Base-by-base conservation (phyloP, 2,329 filamentous ascomycete genomes). In the Ophiosphaerella korrae region DNA sequence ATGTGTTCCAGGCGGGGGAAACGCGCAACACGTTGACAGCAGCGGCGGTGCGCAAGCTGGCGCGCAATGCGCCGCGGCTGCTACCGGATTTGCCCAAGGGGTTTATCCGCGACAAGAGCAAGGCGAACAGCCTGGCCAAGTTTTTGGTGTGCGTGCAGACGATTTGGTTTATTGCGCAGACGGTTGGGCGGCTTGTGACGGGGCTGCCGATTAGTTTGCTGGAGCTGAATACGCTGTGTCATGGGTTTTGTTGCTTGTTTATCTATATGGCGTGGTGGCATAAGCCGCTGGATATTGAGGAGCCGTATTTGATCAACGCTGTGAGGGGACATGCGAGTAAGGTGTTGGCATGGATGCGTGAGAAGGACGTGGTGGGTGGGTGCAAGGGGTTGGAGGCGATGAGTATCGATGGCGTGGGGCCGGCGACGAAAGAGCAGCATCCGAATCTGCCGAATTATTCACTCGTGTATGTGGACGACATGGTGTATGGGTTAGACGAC, bases 171-270 rank as follows among this genome's bases (percentile, higher is more conserved):
- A 52, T 63, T 31, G 37, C 60, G 7, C 63, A 71, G 48, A 54
- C 57, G 14, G 39, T 63, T 9, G 43, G 39, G 26, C 52, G 68
- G 7, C 42, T 64, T 2, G 38, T 18, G 1, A 21, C 36, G 14
- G 21, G 50, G 4, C 41, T 68, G 5, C 51, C 64, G 1, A 53
- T 71, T 11, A 80, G 83, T 21, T 68, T 92, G 3, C 77, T 89
- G 42, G 82, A 86, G 42, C 66, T 84, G 4, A 83, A 87, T 53
- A 75, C 86, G 12, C 73, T 89, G 36, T 82, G 89, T 48, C 70
- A 65, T 48, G 44, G 60, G 33, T 4, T 66, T 8, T 68, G 66
- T 43, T 58, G 65, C n/a, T 48, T 73, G 1, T 33, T 66, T 2
- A 55, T 67, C 0, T 73, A 70, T 45, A n/a, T 58, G 1, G 24